Evolutionary conservation across 495 filamentous ascomycete genomes (phyloP).

Genomic region (Polyplosphaeria fusca): DNA sequence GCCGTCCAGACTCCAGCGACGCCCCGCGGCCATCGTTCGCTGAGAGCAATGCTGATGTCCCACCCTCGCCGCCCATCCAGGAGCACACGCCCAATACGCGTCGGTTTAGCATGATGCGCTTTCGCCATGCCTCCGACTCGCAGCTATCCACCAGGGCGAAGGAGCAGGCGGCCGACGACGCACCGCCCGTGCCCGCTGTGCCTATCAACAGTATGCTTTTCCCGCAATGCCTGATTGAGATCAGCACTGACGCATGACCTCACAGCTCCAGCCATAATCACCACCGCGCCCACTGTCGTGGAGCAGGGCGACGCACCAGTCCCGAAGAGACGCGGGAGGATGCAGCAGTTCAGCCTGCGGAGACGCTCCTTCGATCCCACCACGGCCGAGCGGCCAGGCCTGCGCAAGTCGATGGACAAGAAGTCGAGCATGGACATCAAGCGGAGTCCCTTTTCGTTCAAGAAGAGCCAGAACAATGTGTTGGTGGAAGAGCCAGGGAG

Average conservation of each 20-base stretch:
- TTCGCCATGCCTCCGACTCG: slow-evolving; percentile 91
- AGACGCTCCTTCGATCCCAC: slow-evolving; percentile 28
- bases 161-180: slow-evolving; percentile 54
- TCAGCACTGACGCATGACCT: slow-evolving; percentile 23
- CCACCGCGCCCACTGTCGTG: slow-evolving; percentile 81
- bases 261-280: slow-evolving; percentile 85
- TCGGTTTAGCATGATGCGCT: slow-evolving; percentile 85
- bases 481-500: slow-evolving; percentile 68
- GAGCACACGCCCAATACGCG: slow-evolving; percentile 45
- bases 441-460: slow-evolving; percentile 31
- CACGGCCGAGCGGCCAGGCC: slow-evolving; percentile 21
- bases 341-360: slow-evolving; percentile 30
- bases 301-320: slow-evolving; percentile 6
- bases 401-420: slow-evolving; percentile 37
- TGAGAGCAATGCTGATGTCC: slow-evolving; percentile 10
- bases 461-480: slow-evolving; percentile 41
- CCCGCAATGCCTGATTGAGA: slow-evolving; percentile 4
- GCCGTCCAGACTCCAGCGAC: slow-evolving; percentile 26
- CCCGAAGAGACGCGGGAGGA: slow-evolving; percentile 21
- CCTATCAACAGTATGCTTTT: slow-evolving; percentile 32
- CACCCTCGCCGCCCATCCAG: slow-evolving; percentile 34
- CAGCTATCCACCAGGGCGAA: slow-evolving; percentile 78
- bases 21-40: slow-evolving; percentile 14
- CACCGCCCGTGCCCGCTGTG: slow-evolving; percentile 59
- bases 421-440: slow-evolving; percentile 30